Conservation (phyloP, 2,329 filamentous ascomycete species). For the Colletotrichum magnum region DNA sequence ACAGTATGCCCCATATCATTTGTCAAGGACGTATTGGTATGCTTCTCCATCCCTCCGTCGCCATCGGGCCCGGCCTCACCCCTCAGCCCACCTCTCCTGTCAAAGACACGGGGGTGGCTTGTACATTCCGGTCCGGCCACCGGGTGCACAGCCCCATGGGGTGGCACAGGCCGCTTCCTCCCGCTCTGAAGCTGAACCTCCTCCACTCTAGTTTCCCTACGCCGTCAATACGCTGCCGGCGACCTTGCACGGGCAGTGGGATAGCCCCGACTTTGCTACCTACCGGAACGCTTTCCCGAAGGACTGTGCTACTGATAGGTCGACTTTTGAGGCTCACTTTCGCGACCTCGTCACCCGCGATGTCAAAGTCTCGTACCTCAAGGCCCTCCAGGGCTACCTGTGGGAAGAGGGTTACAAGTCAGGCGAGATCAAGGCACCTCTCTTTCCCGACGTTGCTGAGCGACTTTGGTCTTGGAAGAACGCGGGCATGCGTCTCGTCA, state of each 20-base stretch:
- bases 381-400: constrained; percentile 83
- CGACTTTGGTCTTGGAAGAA: constrained; percentile 72
- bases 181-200: constrained; percentile 16
- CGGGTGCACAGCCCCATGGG: constrained; percentile 13
- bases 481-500: constrained; percentile 73
- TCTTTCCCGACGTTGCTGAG: constrained; percentile 82
- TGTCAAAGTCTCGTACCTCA: constrained; percentile 82
- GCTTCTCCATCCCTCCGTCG: constrained; percentile 51
- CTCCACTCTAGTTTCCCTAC: constrained; percentile 77
- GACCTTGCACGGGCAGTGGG: constrained; percentile 77
- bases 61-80: constrained; percentile 35
- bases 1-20: constrained; percentile 88
- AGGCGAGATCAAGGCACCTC: constrained; percentile 78
- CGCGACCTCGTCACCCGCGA: constrained; percentile 79
- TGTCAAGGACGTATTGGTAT: constrained; percentile 86
- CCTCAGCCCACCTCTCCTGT: constrained; percentile 38
- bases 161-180: constrained; percentile 17
- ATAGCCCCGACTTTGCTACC: constrained; percentile 71
- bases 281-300: constrained; percentile 81
- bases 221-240: constrained; percentile 76
- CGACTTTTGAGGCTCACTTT: constrained; percentile 76
- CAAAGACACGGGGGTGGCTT: constrained; percentile 21
- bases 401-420: constrained; percentile 82
- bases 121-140: constrained; percentile 27
- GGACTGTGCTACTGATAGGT: constrained; percentile 71